Evolutionary conservation across 2,329 filamentous ascomycete genomes (phyloP), one percentile per base, ranked within the genome.

Genomic region (Colletotrichum spaethianum): DNA sequence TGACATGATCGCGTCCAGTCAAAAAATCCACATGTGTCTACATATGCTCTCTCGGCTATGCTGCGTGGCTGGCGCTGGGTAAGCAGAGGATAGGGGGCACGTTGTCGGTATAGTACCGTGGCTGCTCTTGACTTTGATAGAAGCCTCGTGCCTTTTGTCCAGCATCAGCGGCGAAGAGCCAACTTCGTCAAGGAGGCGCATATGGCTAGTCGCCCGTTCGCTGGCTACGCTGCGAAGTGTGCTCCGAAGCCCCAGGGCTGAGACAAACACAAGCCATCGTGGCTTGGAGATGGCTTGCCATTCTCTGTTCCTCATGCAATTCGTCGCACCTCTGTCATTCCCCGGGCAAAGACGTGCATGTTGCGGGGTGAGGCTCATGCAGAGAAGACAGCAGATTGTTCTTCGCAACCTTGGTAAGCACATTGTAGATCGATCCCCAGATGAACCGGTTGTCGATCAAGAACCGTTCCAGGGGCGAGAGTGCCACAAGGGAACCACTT

Each of bases 381-480:
- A 70, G 46, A 42, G 53, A 53, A 44, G 50, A 44, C 42, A 31
- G 50, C n/a, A 68, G 57, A 18, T 12, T 23, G n/a, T 46, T 48
- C 14, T 44, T 60, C 53, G 38, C 65, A 40, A 59, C 44, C 57
- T 69, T 40, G 60, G 53, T 69, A 69, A 42, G 53, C 65, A 63
- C 52, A 68, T 72, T 72, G 53, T 42, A 72, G 70, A 72, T 70
- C 60, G 59, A 70, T 70, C 70, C 60, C 69, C 65, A 60, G 65
- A 69, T 61, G 65, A 64, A 50, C 59, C 38, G 53, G 26, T 53
- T 26, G 70, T 70, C 70, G 70, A 72, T 72, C 70, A 48, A 64
- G 46, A 70, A 69, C 57, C 33, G 36, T 44, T 36, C 56, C 50
- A 56, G 63, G 40, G 68, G 42, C 59, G 57, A 72, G 38, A 56